phyloP scores from a whole-genome alignment of 1,139 yeast genomes.

The Suhomyces panamericanus region DNA sequence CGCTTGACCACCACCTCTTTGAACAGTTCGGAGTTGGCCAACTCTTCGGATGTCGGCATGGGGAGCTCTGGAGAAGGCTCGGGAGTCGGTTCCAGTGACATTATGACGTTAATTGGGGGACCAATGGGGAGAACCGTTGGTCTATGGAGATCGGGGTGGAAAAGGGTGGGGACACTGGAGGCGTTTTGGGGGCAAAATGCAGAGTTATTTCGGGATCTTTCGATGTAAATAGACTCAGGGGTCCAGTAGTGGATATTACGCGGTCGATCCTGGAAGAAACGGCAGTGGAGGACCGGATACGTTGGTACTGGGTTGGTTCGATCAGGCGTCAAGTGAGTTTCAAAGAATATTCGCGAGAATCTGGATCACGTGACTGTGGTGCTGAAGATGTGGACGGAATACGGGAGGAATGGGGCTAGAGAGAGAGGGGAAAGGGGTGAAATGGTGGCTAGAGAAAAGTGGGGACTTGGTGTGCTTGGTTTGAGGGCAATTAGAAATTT shows the following conservation, averaged over 20 bases:
- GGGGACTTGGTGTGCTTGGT: not conserved
- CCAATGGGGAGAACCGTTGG: not conserved
- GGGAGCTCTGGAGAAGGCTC: not conserved
- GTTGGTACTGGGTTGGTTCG: not conserved
- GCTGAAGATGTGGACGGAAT: not conserved
- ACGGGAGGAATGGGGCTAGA: not conserved
- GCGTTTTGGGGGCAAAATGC: not conserved
- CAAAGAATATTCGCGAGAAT: not conserved
- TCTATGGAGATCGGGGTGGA: not conserved
- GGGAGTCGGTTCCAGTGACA: not conserved
- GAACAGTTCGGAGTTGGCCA: not conserved
- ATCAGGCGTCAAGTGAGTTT: not conserved
- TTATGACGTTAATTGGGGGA: not conserved
- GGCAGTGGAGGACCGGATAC: not conserved
- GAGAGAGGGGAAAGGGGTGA: not conserved
- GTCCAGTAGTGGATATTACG: not conserved
- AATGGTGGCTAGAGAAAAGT: not conserved
- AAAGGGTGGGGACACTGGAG: not conserved
- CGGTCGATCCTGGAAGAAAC: not conserved
- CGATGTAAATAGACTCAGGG: not conserved
- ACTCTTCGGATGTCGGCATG: not conserved
- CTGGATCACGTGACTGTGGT: not conserved
- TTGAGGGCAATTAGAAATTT: too few relatives aligned
- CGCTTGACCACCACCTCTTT: slow-evolving; percentile 14
- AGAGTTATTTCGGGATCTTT: too few relatives aligned